Base-by-base conservation (phyloP, 31 red algal species). In the Porphyra umbilicalis region DNA sequence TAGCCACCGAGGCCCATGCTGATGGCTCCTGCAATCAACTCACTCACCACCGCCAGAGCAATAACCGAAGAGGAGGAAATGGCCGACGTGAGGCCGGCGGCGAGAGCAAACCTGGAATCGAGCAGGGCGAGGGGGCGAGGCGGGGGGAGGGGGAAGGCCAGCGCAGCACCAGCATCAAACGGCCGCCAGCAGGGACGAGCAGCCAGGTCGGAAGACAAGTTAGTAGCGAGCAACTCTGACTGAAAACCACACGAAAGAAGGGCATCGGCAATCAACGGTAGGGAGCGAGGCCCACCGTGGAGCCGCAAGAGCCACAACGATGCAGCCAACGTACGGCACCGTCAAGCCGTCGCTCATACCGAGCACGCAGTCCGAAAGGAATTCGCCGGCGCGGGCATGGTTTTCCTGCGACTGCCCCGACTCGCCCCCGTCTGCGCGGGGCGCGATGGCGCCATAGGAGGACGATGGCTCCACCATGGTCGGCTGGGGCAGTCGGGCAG, bases 1-100 rank as follows among this genome's bases (percentile, higher is more conserved):
- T 85, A 90, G 32, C 88, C 88, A 33, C 88, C 88, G 11, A 90
- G 82, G 11, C 88, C 88, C 88, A 90, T 90, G 79, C 83, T 87
- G 32, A 90, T 83, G 0, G 77, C 85, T 29, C 88, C 88, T 2
- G 88, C 88, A 9, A 79, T 79, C 42, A 90, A n/a, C 35, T 90
- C 88, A 30, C 85, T 46, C 18, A 77, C 32, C 18, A 87, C 88
- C 20, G 88, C 88, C 10, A 90, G 76, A 13, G 82, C 84, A 38
- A 90, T 87, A 8, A 81, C 39, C 29, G 67, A 74, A 5, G 83
- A 87, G 6, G 44, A 33, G 1, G 83, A 35, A 6, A 86, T 39
- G 6, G 88, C 83, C 1, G 75, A 39, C 25, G 88, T 76, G 76
- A 90, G 83, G 15, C 83, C 88, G 6, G 88, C 88, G 4, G 88